phyloP scores from a whole-genome alignment of 1,139 yeast species.

The Hyphopichia burtonii region DNA sequence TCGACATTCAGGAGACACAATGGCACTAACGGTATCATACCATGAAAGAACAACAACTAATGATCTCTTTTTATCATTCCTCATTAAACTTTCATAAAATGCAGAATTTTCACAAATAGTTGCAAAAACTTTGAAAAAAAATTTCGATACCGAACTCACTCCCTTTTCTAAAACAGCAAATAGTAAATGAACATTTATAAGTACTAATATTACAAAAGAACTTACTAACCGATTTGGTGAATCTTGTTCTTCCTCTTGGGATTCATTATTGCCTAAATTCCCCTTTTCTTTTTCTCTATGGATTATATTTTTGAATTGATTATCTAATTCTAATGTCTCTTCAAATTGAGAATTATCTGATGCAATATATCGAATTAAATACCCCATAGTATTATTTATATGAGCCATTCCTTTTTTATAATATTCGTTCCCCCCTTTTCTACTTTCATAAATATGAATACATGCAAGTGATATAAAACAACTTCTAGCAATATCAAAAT shows the following conservation, averaged over 20 bases:
- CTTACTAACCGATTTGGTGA: slow-evolving; percentile 35
- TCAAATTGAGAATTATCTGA: neutral
- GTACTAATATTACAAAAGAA: slow-evolving; percentile 48
- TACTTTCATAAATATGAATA: slow-evolving; percentile 50
- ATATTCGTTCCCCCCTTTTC: slow-evolving; percentile 47
- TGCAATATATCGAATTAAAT: slow-evolving; percentile 37
- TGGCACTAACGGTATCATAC: slow-evolving; percentile 55
- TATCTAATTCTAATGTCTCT: neutral
- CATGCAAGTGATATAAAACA: slow-evolving; percentile 54
- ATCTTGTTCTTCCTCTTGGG: slow-evolving; percentile 21
- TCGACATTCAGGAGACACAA: slow-evolving; percentile 55
- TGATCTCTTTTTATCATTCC: slow-evolving; percentile 46
- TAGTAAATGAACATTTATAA: slow-evolving; percentile 51
- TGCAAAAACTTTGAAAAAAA: slow-evolving; percentile 48
- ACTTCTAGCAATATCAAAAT: slow-evolving; percentile 53
- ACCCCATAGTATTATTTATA: slow-evolving; percentile 52
- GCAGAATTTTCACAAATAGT: slow-evolving; percentile 40
- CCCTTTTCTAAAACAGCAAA: slow-evolving; percentile 55
- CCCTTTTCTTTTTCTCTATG: slow-evolving; percentile 5
- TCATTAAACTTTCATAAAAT: slow-evolving; percentile 25
- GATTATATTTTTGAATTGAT: neutral
- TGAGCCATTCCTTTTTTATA: slow-evolving; percentile 51
- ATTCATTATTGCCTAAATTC: slow-evolving; percentile 8
- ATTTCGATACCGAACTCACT: slow-evolving; percentile 46
- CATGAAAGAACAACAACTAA: slow-evolving; percentile 50